Evolutionary conservation across 495 filamentous ascomycete genomes (phyloP), one percentile per base, ranked within the genome.

Genomic region (Cairneyella variabilis): DNA sequence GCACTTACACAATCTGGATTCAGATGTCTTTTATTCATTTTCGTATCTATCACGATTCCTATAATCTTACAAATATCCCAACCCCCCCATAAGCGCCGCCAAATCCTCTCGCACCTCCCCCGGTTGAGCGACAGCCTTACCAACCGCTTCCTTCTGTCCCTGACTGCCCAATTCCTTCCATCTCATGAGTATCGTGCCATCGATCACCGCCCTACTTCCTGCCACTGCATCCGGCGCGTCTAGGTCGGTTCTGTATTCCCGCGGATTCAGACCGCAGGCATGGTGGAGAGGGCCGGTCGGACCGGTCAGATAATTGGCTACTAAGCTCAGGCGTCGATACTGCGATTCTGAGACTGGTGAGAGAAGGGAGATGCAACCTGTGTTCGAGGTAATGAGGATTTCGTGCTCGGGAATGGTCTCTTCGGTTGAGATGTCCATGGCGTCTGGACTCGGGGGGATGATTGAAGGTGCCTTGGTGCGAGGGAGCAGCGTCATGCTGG

Each of bases 271-370:
- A 0, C 88, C 91, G 3, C 82, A 85, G 0, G 84, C 66, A 61
- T 89, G 86, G 42, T 89, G 85, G 10, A 97, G 78, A 0, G 83
- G 79, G 52, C 80, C 89, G 7, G 80, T 76, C 3, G 83, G 79
- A 51, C 80, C 89, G 7, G 80, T 76, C 3, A 98, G 73, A 59
- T 95, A 89, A 2, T 81, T 85, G 30, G 90, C 83, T 8, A 98
- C 74, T n/a, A 87, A 85, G 9, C 81, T 84, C 16, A 98, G 76
- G 0, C 90, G 83, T 17, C 92, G 88, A 69, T 96, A 96, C 14
- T 83, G 71, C 16, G 88, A 71, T 69, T 97, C 91, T 1, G 85
- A 70, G 10, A 97, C 76, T 3, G 90, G 79, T 0, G 86, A 86
- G 11, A 98, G 74, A 32, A 93, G 77, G 16, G 86, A 80, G 28